Conservation (phyloP, 495 filamentous ascomycete species). For the Penicillium alfredii region DNA sequence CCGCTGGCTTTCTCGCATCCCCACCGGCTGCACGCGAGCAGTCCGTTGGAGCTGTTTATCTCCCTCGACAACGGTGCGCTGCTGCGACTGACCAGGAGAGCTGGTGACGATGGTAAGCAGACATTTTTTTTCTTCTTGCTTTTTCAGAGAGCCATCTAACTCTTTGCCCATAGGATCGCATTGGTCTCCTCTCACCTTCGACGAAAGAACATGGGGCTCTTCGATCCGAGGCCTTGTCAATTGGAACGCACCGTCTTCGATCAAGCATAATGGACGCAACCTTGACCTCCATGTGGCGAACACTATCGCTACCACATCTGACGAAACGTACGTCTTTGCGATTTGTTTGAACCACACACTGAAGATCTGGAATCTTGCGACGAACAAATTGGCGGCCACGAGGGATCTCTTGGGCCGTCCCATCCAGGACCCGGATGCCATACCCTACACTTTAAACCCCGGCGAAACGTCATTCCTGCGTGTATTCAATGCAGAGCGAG, state of each 20-base stretch:
- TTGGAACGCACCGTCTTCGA: slow-evolving; percentile 59
- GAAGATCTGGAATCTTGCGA: slow-evolving; percentile 75
- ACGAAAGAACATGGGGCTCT: slow-evolving; percentile 70
- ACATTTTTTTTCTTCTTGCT: neutral
- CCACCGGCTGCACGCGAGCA: slow-evolving; percentile 72
- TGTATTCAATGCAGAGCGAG: slow-evolving; percentile 54
- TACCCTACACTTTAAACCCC: slow-evolving; percentile 71
- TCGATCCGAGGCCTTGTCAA: slow-evolving; percentile 65
- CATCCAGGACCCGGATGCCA: slow-evolving; percentile 49
- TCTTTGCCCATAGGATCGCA: slow-evolving; percentile 36
- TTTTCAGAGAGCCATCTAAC: neutral
- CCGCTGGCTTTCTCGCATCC: slow-evolving; percentile 72
- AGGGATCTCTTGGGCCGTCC: slow-evolving; percentile 62
- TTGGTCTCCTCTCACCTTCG: slow-evolving; percentile 76
- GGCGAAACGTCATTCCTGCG: slow-evolving; percentile 63
- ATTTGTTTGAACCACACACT: slow-evolving; percentile 82
- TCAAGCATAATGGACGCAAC: slow-evolving; percentile 58
- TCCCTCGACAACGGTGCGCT: slow-evolving; percentile 79
- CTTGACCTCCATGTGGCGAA: slow-evolving; percentile 60
- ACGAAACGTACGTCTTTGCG: slow-evolving; percentile 69
- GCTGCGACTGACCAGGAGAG: slow-evolving; percentile 61
- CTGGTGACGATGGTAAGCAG: slow-evolving; percentile 58
- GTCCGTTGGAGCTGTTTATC: slow-evolving; percentile 65
- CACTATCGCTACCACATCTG: slow-evolving; percentile 58
- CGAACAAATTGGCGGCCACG: slow-evolving; percentile 63